phyloP scores from a whole-genome alignment of 2,329 filamentous ascomycete genomes.

The Hypocreales sp. region DNA sequence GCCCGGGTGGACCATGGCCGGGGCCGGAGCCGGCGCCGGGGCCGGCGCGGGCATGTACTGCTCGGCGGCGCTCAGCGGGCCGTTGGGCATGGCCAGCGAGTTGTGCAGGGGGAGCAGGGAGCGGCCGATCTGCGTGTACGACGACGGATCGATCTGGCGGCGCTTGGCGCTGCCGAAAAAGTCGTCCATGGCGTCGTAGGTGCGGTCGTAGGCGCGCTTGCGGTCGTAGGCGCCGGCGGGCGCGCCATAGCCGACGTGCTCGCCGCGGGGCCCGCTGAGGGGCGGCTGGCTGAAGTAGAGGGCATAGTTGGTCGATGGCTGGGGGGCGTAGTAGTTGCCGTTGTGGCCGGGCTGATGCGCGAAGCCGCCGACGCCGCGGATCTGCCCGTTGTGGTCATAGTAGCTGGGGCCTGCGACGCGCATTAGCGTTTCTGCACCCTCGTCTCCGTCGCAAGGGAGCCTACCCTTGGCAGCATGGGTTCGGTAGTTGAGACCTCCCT shows the following conservation, averaged over 20 bases:
- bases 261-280: conserved; percentile 34
- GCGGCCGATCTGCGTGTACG: conserved; percentile 84
- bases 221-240: conserved; percentile 49
- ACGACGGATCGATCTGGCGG: conserved; percentile 72
- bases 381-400: conserved; percentile 50
- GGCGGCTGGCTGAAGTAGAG: conserved; percentile 63
- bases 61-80: conserved; percentile 25
- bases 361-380: conserved; percentile 39
- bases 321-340: conserved; percentile 40
- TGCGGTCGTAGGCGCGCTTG: conserved; percentile 75
- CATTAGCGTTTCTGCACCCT: too few relatives aligned
- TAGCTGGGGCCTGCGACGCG: conserved; percentile 35
- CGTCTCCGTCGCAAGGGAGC: too few relatives aligned
- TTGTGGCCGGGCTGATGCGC: conserved; percentile 38
- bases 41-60: conserved; percentile 37
- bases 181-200: conserved; percentile 79
- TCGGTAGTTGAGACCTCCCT: conserved; percentile 39
- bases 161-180: conserved; percentile 92
- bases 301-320: conserved; percentile 44
- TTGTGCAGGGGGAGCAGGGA: conserved; percentile 71
- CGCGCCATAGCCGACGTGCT: conserved; percentile 48
- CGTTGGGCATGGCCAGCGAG: conserved; percentile 45
- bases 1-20: conserved; percentile 37
- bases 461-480: conserved; percentile 34
- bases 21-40: conserved; percentile 17